These are phyloP conservation scores for Epichloe uncinata DNA, from an alignment of 2,329 filamentous ascomycete species.

Conservation along the genomic window DNA sequence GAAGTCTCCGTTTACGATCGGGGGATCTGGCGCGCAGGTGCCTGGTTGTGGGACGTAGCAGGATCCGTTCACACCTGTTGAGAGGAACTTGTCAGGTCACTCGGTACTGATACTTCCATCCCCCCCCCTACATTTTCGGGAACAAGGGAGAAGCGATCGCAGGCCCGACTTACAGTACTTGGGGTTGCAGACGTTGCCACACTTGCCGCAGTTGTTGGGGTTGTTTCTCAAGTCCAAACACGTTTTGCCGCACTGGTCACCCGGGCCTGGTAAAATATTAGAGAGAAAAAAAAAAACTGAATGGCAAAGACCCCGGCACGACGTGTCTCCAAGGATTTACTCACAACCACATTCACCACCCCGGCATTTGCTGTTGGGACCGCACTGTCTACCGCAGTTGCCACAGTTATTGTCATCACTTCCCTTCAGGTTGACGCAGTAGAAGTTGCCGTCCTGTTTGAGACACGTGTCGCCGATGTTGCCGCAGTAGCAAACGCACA, in stretches of 20 bases:
- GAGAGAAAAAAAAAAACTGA: neutral
- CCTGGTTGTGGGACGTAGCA: neutral
- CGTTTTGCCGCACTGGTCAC: neutral
- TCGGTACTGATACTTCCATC: no score
- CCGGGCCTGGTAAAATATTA: neutral
- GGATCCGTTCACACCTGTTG: neutral
- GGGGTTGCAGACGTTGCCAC: neutral
- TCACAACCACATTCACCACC: neutral
- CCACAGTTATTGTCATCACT: neutral
- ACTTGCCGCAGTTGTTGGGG: conserved; percentile 1
- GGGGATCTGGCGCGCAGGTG: neutral
- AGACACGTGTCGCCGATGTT: neutral
- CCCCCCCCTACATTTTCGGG: neutral
- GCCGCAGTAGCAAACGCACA: neutral
- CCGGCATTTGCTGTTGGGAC: neutral
- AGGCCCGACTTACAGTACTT: neutral
- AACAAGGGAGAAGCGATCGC: neutral
- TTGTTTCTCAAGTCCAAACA: neutral
- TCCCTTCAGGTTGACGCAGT: neutral
- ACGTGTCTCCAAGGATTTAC: neutral
- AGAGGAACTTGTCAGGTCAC: neutral
- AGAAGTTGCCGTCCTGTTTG: neutral
- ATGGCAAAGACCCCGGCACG: neutral
- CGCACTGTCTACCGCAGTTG: neutral
- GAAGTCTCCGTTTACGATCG: neutral